Evolutionary conservation across 2,329 filamentous ascomycete genomes (phyloP).

Genomic region (Ascochyta rabiei): DNA sequence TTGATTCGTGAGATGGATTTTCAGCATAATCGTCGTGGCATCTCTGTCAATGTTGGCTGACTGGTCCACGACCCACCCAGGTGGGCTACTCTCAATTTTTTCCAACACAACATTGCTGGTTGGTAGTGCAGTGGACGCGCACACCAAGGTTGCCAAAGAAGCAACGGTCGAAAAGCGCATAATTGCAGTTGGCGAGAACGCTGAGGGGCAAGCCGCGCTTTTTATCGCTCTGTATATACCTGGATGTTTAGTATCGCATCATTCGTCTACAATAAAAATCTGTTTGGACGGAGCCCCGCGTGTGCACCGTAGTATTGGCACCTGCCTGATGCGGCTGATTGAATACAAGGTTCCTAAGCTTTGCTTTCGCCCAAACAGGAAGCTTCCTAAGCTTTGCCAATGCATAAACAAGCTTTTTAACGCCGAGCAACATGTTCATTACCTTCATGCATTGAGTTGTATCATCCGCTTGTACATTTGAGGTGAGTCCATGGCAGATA

Average conservation of each 20-base stretch:
- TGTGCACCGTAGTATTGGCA: not conserved
- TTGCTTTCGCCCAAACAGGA: slow-evolving; percentile 13
- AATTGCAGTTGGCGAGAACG: not conserved
- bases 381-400: slow-evolving; percentile 24
- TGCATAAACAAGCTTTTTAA: slow-evolving; percentile 7
- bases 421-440: not conserved
- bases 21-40: slow-evolving; percentile 21
- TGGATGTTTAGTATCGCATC: not conserved
- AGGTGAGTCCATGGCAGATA: not conserved
- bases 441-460: not conserved
- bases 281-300: not conserved
- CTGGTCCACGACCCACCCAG: slow-evolving; percentile 22
- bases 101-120: slow-evolving; percentile 23
- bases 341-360: not conserved
- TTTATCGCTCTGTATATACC: not conserved
- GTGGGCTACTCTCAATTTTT: slow-evolving; percentile 18
- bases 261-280: not conserved
- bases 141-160: slow-evolving; percentile 5
- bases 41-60: slow-evolving; percentile 23
- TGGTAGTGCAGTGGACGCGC: slow-evolving; percentile 15
- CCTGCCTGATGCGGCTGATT: slow-evolving; percentile 15
- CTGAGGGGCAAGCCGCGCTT: not conserved
- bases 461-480: not conserved
- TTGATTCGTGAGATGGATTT: slow-evolving; percentile 29
- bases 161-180: slow-evolving; percentile 4